Evolutionary conservation across 495 filamentous ascomycete genomes (phyloP).

Genomic region (Talaromyces thailandensis): DNA sequence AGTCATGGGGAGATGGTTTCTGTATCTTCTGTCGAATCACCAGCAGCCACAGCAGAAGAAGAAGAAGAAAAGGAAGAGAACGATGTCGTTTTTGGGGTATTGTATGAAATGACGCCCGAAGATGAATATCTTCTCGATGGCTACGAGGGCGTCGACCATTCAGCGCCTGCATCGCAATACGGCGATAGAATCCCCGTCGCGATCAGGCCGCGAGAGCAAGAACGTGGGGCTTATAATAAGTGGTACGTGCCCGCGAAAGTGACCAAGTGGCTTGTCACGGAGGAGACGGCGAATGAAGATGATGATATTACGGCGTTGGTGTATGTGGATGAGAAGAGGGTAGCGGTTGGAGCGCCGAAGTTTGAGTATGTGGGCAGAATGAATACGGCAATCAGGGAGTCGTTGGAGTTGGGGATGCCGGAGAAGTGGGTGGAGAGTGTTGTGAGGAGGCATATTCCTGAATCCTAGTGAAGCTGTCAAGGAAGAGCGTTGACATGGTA

Average conservation of each 20-base stretch:
- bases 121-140: slow-evolving; percentile 32
- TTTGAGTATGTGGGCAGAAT: slow-evolving; percentile 60
- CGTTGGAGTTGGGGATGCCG: slow-evolving; percentile 46
- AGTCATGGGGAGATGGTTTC: slow-evolving; percentile 12
- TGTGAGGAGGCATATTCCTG: slow-evolving; percentile 45
- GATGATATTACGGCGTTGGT: slow-evolving; percentile 32
- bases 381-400: slow-evolving; percentile 59
- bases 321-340: slow-evolving; percentile 46
- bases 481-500: not conserved
- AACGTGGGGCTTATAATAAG: slow-evolving; percentile 28
- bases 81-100: slow-evolving; percentile 48
- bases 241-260: slow-evolving; percentile 28
- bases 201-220: slow-evolving; percentile 36
- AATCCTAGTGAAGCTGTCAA: not conserved
- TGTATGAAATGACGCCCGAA: slow-evolving; percentile 41
- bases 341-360: slow-evolving; percentile 32
- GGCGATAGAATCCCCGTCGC: slow-evolving; percentile 17
- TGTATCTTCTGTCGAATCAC: slow-evolving; percentile 5
- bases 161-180: slow-evolving; percentile 8
- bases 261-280: slow-evolving; percentile 23
- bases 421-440: slow-evolving; percentile 45
- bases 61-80: slow-evolving; percentile 4
- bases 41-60: no score
- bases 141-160: slow-evolving; percentile 32
- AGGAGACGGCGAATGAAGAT: slow-evolving; percentile 9